Conservation (phyloP, 345 rosid genomes). For the Melaleuca alternifolia region DNA sequence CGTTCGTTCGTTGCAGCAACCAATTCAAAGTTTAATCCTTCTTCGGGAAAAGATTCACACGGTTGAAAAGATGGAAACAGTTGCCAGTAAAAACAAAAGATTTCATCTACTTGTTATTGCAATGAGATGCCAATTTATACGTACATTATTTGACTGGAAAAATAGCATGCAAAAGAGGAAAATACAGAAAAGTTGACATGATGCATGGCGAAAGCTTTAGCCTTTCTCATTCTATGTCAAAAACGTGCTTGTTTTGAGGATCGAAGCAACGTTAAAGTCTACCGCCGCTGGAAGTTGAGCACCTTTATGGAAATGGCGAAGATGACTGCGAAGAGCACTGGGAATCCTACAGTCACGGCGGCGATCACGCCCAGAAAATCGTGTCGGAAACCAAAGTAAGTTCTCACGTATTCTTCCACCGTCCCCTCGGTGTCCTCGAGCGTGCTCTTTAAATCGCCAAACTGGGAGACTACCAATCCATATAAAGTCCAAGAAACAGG, state of each 20-base stretch:
- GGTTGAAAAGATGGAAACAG: background rate
- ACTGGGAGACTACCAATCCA: slow-evolving; percentile 31
- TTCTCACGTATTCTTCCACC: slow-evolving; percentile 6
- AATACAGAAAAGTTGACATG: background rate
- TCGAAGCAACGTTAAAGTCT: background rate
- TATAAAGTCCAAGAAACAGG: slow-evolving; percentile 31
- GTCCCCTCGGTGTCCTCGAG: slow-evolving; percentile 4
- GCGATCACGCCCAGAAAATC: slow-evolving; percentile 25
- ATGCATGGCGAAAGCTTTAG: background rate
- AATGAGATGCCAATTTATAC: background rate
- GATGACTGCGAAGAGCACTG: slow-evolving; percentile 13
- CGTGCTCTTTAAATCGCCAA: slow-evolving; percentile 5
- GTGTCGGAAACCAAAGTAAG: slow-evolving; percentile 14
- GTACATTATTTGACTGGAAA: background rate
- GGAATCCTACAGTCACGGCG: slow-evolving; percentile 8
- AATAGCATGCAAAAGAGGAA: background rate
- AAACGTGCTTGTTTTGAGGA: background rate
- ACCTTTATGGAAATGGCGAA: slow-evolving; percentile 13
- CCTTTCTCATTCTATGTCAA: background rate
- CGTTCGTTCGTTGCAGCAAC: background rate
- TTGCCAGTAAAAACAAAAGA: background rate
- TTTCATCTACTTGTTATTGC: background rate
- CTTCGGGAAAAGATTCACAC: background rate
- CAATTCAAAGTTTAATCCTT: background rate
- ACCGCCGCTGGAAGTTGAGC: slow-evolving; percentile 26